These are phyloP conservation scores for Aspergillus quadrilineatus DNA, from an alignment of 2,329 filamentous ascomycete genomes.

Conservation along the genomic window DNA sequence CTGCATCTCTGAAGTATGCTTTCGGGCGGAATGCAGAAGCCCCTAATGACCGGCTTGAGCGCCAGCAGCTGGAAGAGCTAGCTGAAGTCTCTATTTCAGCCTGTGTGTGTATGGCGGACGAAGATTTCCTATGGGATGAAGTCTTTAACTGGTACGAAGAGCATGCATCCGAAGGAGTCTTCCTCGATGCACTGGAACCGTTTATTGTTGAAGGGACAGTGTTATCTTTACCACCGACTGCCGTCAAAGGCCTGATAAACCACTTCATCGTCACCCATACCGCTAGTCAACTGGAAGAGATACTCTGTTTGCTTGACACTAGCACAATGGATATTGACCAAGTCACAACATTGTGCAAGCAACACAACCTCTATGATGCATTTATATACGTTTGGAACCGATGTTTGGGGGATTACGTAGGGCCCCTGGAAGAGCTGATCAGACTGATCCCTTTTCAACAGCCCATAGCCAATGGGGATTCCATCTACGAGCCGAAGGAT, in stretches of 20 bases:
- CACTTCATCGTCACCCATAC: slow-evolving; percentile 76
- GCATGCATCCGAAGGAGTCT: slow-evolving; percentile 67
- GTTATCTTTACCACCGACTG: slow-evolving; percentile 71
- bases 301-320: slow-evolving; percentile 91
- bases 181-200: slow-evolving; percentile 83
- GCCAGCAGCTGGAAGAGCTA: slow-evolving; percentile 69
- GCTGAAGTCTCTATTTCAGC: slow-evolving; percentile 80
- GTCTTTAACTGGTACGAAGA: slow-evolving; percentile 90
- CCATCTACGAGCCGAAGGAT: slow-evolving; percentile 57
- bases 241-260: slow-evolving; percentile 81
- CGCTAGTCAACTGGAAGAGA: slow-evolving; percentile 80
- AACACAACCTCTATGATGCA: slow-evolving; percentile 89
- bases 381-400: slow-evolving; percentile 97
- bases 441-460: slow-evolving; percentile 36
- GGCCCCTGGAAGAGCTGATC: slow-evolving; percentile 81
- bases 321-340: slow-evolving; percentile 91
- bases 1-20: slow-evolving; percentile 83
- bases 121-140: slow-evolving; percentile 85
- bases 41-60: slow-evolving; percentile 52
- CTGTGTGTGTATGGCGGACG: slow-evolving; percentile 73
- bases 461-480: slow-evolving; percentile 38
- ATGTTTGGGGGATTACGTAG: slow-evolving; percentile 83
- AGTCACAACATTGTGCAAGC: slow-evolving; percentile 84
- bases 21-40: slow-evolving; percentile 64
- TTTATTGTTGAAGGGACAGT: slow-evolving; percentile 80